These are phyloP conservation scores for Pistacia integerrima DNA, from an alignment of 345 rosid genomes.

Conservation along the genomic window DNA sequence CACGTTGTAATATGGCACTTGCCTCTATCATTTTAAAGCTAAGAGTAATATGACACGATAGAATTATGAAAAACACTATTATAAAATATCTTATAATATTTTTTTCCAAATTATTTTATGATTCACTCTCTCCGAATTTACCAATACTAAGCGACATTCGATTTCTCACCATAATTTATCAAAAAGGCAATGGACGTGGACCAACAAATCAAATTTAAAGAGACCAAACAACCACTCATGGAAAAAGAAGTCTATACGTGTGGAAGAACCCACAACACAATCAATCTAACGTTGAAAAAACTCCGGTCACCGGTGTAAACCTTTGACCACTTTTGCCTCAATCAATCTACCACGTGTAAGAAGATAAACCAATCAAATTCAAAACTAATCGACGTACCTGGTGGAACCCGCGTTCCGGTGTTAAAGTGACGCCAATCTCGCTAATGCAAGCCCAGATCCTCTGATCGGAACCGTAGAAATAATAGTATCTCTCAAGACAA, in stretches of 20 bases:
- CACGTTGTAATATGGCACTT: no score
- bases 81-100: no score
- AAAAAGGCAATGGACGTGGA: no score
- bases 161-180: no score
- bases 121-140: no score
- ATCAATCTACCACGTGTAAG: conserved; percentile 23
- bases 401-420: conserved; percentile 73
- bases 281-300: conserved; percentile 14
- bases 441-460: conserved; percentile 70
- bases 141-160: no score
- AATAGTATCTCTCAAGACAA: conserved; percentile 62
- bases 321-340: background rate
- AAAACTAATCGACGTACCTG: conserved; percentile 50
- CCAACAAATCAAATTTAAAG: no score
- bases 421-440: conserved; percentile 77
- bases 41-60: no score
- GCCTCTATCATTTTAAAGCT: no score
- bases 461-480: conserved; percentile 86
- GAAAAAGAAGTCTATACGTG: background rate
- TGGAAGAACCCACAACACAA: conserved; percentile 6
- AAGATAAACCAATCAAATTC: background rate
- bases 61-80: no score
- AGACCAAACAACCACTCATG: background rate
- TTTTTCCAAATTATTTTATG: no score
- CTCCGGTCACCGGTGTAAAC: background rate